These are phyloP conservation scores for Pythium dissotocum DNA, from an alignment of 352 stramenopile species.

Conservation along the genomic window DNA sequence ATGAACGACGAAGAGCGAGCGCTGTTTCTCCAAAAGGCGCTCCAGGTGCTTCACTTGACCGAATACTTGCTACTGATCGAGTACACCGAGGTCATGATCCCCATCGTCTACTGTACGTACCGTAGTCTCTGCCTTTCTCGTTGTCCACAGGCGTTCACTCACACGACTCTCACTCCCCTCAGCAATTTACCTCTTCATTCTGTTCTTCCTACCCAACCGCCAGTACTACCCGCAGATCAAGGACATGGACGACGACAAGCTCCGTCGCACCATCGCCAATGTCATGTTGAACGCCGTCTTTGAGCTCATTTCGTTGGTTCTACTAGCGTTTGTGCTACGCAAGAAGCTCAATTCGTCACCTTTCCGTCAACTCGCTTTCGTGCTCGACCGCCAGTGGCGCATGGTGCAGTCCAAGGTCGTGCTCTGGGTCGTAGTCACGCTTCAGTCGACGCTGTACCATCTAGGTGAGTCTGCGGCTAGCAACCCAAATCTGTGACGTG, in stretches of 20 bases:
- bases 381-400: conserved; percentile 35
- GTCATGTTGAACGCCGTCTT: conserved; percentile 33
- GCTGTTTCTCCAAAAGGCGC: not conserved
- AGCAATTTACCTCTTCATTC: conserved; percentile 34
- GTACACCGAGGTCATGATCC: conserved; percentile 26
- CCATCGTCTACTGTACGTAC: conserved; percentile 12
- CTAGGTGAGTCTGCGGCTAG: conserved; percentile 18
- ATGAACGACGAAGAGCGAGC: not conserved
- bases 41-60: conserved; percentile 11
- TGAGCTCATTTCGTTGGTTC: conserved; percentile 24
- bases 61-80: conserved; percentile 24
- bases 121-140: not conserved
- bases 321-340: conserved; percentile 27
- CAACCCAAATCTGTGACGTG: too few species aligned
- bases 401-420: conserved; percentile 49
- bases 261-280: conserved; percentile 32
- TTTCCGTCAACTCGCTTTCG: conserved; percentile 39
- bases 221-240: conserved; percentile 37
- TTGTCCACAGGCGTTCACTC: not conserved
- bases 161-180: not conserved
- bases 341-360: conserved; percentile 24
- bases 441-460: conserved; percentile 41
- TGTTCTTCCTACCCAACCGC: conserved; percentile 40
- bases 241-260: conserved; percentile 8
- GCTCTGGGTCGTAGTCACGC: conserved; percentile 30